Evolutionary conservation across 495 filamentous ascomycete species (phyloP).

Genomic region (Hypoxylon intermedium): DNA sequence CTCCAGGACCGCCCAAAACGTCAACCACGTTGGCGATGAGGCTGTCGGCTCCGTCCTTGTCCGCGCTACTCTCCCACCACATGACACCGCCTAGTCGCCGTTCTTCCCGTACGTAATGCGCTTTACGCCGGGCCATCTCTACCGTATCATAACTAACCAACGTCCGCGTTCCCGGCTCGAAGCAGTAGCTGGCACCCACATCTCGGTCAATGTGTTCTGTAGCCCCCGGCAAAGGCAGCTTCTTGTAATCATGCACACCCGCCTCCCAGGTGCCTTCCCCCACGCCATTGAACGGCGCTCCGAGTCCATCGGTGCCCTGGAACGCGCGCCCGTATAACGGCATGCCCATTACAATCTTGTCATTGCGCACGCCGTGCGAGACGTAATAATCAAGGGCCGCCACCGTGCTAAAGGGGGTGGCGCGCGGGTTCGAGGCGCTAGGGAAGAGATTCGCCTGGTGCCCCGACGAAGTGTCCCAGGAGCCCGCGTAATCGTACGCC

Average conservation of each 20-base stretch:
- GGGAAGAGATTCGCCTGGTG: conserved; percentile 83
- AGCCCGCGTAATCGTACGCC: conserved; percentile 81
- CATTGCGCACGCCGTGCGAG: conserved; percentile 62
- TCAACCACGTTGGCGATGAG: conserved; percentile 74
- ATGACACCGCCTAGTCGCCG: conserved; percentile 81
- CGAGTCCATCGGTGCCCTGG: conserved; percentile 75
- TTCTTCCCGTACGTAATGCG: conserved; percentile 65
- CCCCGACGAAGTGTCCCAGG: conserved; percentile 75
- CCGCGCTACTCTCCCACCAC: conserved; percentile 96
- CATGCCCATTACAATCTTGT: conserved; percentile 88
- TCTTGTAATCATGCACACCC: conserved; percentile 90
- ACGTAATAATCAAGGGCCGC: conserved; percentile 73
- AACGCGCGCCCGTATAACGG: conserved; percentile 92
- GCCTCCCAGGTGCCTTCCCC: conserved; percentile 83
- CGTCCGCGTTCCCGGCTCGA: conserved; percentile 62
- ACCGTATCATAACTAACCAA: conserved; percentile 84
- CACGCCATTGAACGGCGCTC: conserved; percentile 70
- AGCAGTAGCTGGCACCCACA: conserved; percentile 74
- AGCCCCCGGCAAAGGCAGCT: conserved; percentile 60
- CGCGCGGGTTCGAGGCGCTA: conserved; percentile 58
- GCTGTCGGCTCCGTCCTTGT: conserved; percentile 71
- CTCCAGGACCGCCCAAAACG: conserved; percentile 56
- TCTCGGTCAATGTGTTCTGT: conserved; percentile 59
- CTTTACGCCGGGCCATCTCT: conserved; percentile 70
- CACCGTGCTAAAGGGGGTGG: conserved; percentile 80